phyloP scores from a whole-genome alignment of 1,284 basidiomycete species.

The Leccinum solheimii region DNA sequence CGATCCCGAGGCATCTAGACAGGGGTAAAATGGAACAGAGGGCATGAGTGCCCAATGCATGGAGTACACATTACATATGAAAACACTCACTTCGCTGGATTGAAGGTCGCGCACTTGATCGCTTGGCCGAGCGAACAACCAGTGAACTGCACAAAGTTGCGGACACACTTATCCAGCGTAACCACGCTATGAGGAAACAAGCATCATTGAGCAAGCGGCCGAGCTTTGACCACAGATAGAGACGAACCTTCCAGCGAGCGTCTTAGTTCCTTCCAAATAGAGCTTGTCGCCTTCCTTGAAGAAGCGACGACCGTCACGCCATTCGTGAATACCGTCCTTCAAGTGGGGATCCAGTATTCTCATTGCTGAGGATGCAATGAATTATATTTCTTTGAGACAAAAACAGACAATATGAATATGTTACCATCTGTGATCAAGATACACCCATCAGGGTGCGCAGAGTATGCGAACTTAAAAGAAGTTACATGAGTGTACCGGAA shows the following conservation, averaged over 20 bases:
- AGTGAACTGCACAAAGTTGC: conserved; percentile 82
- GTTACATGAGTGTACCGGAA: conserved; percentile 5
- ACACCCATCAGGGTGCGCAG: conserved; percentile 79
- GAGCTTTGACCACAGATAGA: not conserved
- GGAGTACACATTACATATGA: not conserved
- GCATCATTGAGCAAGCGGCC: not conserved
- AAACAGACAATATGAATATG: conserved; percentile 15
- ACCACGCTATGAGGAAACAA: conserved; percentile 54
- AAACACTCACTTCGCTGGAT: conserved; percentile 67
- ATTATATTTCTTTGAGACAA: not conserved
- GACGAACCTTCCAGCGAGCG: conserved; percentile 75
- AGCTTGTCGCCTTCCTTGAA: conserved; percentile 81
- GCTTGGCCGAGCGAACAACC: conserved; percentile 81
- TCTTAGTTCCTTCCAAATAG: conserved; percentile 81
- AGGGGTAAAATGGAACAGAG: not conserved
- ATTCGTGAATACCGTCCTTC: conserved; percentile 81
- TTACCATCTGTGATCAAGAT: conserved; percentile 87
- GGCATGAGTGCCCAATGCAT: not conserved
- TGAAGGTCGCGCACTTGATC: conserved; percentile 80
- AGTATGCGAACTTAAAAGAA: conserved; percentile 71
- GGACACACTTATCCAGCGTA: conserved; percentile 79
- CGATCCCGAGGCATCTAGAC: conserved; percentile 72
- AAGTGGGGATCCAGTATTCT: conserved; percentile 85
- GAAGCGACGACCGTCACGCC: conserved; percentile 79
- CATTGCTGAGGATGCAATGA: conserved; percentile 55